Base-by-base conservation (phyloP, 345 rosid species). In the Bretschneidera sinensis region DNA sequence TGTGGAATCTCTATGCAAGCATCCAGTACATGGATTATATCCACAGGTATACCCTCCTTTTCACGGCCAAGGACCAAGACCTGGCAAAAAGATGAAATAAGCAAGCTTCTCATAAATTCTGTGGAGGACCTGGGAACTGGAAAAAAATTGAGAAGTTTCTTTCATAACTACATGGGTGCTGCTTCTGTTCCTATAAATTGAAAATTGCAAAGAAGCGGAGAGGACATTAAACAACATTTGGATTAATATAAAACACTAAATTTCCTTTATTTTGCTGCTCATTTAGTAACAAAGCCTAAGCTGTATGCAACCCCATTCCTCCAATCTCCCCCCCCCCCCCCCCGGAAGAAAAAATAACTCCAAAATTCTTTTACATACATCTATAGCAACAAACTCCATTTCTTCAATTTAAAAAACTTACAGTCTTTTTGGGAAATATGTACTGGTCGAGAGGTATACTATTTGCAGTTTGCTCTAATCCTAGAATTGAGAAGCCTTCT, bases 1-100 rank as follows among this genome's bases (percentile, higher is more conserved):
- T 89, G 97, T 22, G 99, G 99, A 73, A 92, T 92, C 79, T 92
- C 96, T 7, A 92, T 60, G 78, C 98, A 92, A 67, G 90, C 89
- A 65, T 92, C 98, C 48, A 89, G 62, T 22, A 85, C 69, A 68
- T 92, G 98, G 47, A 92, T 87, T 62, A 87, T 83, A 63, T 89
- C 98, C 77, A 86, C 97, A 0, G 97, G 96, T 69, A 89, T 84
- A 17, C 97, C 96, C 71, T 92, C 97, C 76, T 92, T 92, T 68
- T 89, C 97, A 35, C 88, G 97, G 54, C 97, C 97, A 49, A 89
- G 87, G 21, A 92, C 97, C 78, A 92, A 77, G 34, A 92, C 97
- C 98, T 89, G 65, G n/a, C n/a, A 71, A 54, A 49, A 55, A 3
- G 50, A 61, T 15, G 9, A 61, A 58, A 39, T 24, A 23, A 66